Evolutionary conservation across 2,329 filamentous ascomycete genomes (phyloP).

Genomic region (Conoideocrella luteorostrata): DNA sequence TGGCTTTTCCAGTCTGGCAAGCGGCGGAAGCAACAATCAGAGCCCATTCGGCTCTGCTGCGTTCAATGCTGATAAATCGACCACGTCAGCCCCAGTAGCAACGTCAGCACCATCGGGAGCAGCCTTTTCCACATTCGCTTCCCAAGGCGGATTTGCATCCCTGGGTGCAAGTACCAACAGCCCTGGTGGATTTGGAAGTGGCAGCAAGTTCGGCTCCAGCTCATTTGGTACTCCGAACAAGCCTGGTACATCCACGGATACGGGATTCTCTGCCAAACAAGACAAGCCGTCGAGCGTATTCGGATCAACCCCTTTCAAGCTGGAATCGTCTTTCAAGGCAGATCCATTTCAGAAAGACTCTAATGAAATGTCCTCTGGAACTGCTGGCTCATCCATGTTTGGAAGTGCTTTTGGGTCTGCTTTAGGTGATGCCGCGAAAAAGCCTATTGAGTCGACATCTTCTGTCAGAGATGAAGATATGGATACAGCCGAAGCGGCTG

Average conservation of each 20-base stretch:
- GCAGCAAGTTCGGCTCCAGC: slow-evolving; percentile 29
- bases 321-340: slow-evolving; percentile 60
- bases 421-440: slow-evolving; percentile 41
- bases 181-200: slow-evolving; percentile 30
- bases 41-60: slow-evolving; percentile 33
- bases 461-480: slow-evolving; percentile 47
- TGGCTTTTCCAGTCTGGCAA: slow-evolving; percentile 38
- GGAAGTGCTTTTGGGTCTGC: slow-evolving; percentile 55
- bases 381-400: slow-evolving; percentile 46
- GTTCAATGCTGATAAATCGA: background rate
- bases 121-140: slow-evolving; percentile 50
- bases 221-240: slow-evolving; percentile 23
- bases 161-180: slow-evolving; percentile 31
- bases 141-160: slow-evolving; percentile 48
- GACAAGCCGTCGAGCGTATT: slow-evolving; percentile 30
- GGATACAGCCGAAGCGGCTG: slow-evolving; percentile 31
- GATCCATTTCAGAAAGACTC: slow-evolving; percentile 58
- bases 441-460: slow-evolving; percentile 27
- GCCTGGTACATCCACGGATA: slow-evolving; percentile 15
- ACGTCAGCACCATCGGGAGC: slow-evolving; percentile 33
- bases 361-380: slow-evolving; percentile 39
- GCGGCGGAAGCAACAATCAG: slow-evolving; percentile 25
- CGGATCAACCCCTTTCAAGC: slow-evolving; percentile 55
- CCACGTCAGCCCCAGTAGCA: slow-evolving; percentile 17
- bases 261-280: slow-evolving; percentile 21